Conservation (phyloP, 1,284 basidiomycete genomes). For the Meripilus lineatus region DNA sequence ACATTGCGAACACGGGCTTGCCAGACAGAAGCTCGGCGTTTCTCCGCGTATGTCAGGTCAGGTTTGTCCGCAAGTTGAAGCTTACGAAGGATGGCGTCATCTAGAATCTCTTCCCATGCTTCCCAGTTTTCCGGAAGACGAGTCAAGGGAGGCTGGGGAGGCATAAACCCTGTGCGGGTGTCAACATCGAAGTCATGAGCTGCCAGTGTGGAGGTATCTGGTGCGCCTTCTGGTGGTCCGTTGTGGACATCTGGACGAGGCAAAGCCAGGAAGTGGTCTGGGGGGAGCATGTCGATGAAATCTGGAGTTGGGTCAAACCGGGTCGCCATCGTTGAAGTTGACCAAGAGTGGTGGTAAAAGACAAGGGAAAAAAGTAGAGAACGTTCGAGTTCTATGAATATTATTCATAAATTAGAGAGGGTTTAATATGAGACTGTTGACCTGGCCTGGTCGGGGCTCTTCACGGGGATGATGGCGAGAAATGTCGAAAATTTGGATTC, state of each 20-base stretch:
- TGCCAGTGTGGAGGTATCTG: conserved; percentile 84
- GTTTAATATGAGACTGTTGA: too few relatives aligned
- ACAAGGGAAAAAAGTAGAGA: too few relatives aligned
- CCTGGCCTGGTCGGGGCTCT: too few relatives aligned
- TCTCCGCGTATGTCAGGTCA: conserved; percentile 40
- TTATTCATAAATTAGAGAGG: too few relatives aligned
- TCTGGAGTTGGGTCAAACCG: not conserved
- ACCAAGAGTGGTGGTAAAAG: not conserved
- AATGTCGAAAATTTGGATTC: too few relatives aligned
- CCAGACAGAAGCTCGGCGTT: conserved; percentile 52
- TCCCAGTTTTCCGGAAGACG: conserved; percentile 63
- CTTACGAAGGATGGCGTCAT: conserved; percentile 42
- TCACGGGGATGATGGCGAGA: too few relatives aligned
- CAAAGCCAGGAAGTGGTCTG: conserved; percentile 63
- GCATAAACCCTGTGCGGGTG: conserved; percentile 89
- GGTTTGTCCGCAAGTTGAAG: conserved; percentile 54
- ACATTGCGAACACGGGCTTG: conserved; percentile 55
- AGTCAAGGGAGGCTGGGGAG: conserved; percentile 68
- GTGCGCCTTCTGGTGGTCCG: conserved; percentile 34
- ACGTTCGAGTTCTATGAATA: too few relatives aligned
- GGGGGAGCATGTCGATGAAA: conserved; percentile 30
- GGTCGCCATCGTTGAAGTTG: conserved; percentile 2
- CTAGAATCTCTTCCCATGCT: conserved; percentile 64
- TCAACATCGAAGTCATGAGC: conserved; percentile 96
- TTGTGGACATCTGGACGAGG: conserved; percentile 48